Evolutionary conservation across 495 filamentous ascomycete species (phyloP).

Genomic region (Hyaloscypha hepaticicola): DNA sequence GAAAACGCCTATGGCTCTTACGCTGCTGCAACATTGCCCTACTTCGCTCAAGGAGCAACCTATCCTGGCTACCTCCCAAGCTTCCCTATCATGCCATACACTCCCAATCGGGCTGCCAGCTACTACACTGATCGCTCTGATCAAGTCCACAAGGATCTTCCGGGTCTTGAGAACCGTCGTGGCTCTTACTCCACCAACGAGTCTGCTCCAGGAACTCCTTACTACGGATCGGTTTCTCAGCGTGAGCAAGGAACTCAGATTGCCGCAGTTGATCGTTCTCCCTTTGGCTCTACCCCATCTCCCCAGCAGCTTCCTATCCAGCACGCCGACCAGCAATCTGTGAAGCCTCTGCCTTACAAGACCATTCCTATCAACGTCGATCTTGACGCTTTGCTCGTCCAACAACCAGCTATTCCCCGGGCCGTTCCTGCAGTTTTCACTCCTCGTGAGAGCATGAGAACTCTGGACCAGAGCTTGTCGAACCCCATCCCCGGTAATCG

Average conservation of each 20-base stretch:
- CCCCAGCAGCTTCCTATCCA: slow-evolving; percentile 55
- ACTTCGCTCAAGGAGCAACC: slow-evolving; percentile 34
- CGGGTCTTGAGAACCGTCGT: slow-evolving; percentile 58
- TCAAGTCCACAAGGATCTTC: slow-evolving; percentile 47
- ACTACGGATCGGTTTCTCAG: slow-evolving; percentile 54
- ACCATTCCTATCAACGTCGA: slow-evolving; percentile 54
- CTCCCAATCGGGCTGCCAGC: slow-evolving; percentile 39
- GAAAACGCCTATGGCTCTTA: slow-evolving; percentile 30
- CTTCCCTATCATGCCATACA: slow-evolving; percentile 44
- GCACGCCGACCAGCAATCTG: slow-evolving; percentile 39
- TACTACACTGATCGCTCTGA: slow-evolving; percentile 38
- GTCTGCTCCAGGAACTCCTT: slow-evolving; percentile 59
- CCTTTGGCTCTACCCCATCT: slow-evolving; percentile 60
- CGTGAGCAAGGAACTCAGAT: slow-evolving; percentile 50
- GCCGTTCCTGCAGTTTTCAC: slow-evolving; percentile 86
- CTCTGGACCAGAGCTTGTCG: slow-evolving; percentile 85
- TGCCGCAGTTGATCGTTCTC: slow-evolving; percentile 61
- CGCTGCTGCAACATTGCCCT: slow-evolving; percentile 19
- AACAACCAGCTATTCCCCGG: slow-evolving; percentile 78
- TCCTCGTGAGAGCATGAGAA: slow-evolving; percentile 69
- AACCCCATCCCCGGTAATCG: slow-evolving; percentile 81
- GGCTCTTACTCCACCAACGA: slow-evolving; percentile 70
- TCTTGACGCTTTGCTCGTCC: slow-evolving; percentile 67
- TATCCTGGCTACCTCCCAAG: slow-evolving; percentile 39
- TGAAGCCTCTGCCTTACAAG: slow-evolving; percentile 52